phyloP scores from a whole-genome alignment of 331 rosid species.

The Ulmus americana region DNA sequence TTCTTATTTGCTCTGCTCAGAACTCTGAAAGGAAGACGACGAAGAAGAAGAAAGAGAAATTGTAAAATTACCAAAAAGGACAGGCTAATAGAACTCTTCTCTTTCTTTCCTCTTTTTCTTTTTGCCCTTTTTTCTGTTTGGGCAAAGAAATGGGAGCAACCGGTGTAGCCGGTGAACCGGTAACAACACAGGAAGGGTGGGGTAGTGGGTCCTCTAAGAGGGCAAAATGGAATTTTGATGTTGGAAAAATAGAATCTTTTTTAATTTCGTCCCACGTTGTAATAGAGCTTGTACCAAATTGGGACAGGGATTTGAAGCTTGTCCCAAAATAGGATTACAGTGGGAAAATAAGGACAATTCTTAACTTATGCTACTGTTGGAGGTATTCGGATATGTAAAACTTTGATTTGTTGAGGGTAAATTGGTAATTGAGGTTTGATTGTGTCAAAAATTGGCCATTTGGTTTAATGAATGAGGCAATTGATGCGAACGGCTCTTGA shows the following conservation, averaged over 20 bases:
- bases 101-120: neutral
- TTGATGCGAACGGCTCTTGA: conserved; percentile 3
- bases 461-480: neutral
- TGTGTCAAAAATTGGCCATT: neutral
- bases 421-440: neutral
- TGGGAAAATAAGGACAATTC: conserved; percentile 9
- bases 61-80: conserved; percentile 2
- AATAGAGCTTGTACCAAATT: conserved; percentile 11
- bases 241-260: neutral
- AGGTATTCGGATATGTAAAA: neutral
- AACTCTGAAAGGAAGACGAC: conserved; percentile 28
- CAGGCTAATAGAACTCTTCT: neutral
- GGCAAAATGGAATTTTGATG: neutral
- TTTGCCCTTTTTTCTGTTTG: neutral
- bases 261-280: neutral
- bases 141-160: neutral
- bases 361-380: neutral
- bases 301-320: conserved; percentile 5
- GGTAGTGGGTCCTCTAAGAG: neutral
- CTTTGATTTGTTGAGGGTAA: neutral
- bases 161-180: conserved; percentile 14
- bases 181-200: conserved; percentile 3
- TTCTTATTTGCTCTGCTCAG: conserved; percentile 4
- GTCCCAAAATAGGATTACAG: neutral
- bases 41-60: conserved; percentile 35